Evolutionary conservation across 192 early-diverging fungal species (phyloP).

Genomic region (Entophlyctis luteolus): DNA sequence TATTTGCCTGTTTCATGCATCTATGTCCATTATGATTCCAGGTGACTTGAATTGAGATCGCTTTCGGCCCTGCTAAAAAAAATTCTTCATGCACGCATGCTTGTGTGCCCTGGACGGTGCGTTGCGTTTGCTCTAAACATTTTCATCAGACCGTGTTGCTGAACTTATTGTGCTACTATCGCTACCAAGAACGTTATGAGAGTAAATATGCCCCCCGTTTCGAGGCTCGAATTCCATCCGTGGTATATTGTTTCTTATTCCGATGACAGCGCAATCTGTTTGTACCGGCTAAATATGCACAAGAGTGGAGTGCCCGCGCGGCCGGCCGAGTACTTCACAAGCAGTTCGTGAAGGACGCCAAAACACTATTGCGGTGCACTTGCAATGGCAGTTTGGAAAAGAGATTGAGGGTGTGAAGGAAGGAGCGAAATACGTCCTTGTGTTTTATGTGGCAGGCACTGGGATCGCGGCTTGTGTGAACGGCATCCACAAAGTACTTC

Average conservation of each 20-base stretch:
- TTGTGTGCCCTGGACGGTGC: slow-evolving; percentile 5
- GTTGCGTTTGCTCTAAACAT: not conserved
- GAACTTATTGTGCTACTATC: not conserved
- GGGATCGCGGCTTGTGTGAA: slow-evolving; percentile 24
- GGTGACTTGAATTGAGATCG: not conserved
- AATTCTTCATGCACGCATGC: not conserved
- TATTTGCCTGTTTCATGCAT: slow-evolving; percentile 37
- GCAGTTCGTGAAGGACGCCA: too few relatives aligned
- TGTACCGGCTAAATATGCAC: not conserved
- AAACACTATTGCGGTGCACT: slow-evolving; percentile 13
- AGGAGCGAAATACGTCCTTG: slow-evolving; percentile 3
- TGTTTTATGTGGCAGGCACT: slow-evolving; percentile 30
- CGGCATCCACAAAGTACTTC: too few relatives aligned
- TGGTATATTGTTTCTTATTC: not conserved
- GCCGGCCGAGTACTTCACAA: not conserved
- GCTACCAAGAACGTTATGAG: not conserved
- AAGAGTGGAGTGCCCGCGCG: slow-evolving; percentile 11
- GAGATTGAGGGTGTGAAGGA: not conserved
- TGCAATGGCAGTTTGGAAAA: slow-evolving; percentile 30
- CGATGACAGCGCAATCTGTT: not conserved
- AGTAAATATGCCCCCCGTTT: slow-evolving; percentile 2
- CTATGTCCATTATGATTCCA: slow-evolving; percentile 26
- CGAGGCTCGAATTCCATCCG: slow-evolving; percentile 24
- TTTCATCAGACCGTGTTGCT: not conserved
- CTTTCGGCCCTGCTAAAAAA: not conserved